Percentiles rank a stretch among this genome's conserved stretches.
These are phyloP conservation scores for Alopecurus myosuroides DNA, from an alignment of 176 grass and related monocot species.

Conservation along the genomic window DNA sequence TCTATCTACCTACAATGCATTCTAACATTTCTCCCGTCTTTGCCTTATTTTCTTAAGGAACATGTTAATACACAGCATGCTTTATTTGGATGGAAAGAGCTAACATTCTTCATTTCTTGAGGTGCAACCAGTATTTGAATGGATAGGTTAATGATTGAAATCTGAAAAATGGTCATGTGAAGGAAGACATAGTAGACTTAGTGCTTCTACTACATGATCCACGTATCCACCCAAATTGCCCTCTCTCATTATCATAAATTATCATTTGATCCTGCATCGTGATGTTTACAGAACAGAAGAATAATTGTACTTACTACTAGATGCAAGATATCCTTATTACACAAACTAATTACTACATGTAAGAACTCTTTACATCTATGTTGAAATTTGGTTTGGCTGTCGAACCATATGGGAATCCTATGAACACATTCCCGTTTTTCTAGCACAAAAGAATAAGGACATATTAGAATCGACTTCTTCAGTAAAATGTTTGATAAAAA, in stretches of 20 bases:
- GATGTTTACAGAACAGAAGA: constrained; percentile 53
- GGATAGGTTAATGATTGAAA: constrained; percentile 15
- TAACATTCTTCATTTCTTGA: constrained; percentile 27
- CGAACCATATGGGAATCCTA: constrained; percentile 86
- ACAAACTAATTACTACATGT: not conserved
- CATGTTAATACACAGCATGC: constrained; percentile 18
- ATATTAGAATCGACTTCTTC: constrained; percentile 11
- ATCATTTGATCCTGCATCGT: constrained; percentile 89
- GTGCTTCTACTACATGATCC: constrained; percentile 59
- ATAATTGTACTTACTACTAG: constrained; percentile 9
- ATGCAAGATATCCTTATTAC: not conserved
- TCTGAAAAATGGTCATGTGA: constrained; percentile 46
- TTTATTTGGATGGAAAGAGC: constrained; percentile 14
- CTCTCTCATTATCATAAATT: constrained; percentile 87
- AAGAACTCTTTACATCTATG: constrained; percentile 59
- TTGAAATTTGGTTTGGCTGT: constrained; percentile 54
- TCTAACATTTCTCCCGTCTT: not conserved
- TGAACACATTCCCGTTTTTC: constrained; percentile 85
- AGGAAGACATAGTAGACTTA: constrained; percentile 49
- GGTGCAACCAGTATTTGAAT: constrained; percentile 38
- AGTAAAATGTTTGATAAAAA: not conserved
- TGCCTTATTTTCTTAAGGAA: not conserved
- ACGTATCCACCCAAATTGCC: constrained; percentile 73
- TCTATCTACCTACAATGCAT: constrained; percentile 8
- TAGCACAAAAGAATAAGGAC: constrained; percentile 22